phyloP scores from a whole-genome alignment of 305 asterid species.

The Fraxinus ornus region DNA sequence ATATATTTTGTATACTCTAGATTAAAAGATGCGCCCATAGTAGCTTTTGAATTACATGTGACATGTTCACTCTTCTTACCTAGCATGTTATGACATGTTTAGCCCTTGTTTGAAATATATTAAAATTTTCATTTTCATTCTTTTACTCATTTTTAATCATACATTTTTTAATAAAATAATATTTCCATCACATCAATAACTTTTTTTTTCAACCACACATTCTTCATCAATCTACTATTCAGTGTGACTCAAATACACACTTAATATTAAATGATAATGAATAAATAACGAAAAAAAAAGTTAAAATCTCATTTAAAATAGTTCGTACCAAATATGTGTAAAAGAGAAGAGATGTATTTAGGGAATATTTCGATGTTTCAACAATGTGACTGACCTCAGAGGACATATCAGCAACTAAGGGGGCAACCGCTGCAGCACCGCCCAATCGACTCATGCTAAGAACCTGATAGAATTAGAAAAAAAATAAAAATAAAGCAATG shows the following conservation, averaged over 20 bases:
- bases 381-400: constrained; percentile 53
- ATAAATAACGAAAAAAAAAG: too few relatives aligned
- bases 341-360: too few relatives aligned
- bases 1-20: background rate
- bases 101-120: too few relatives aligned
- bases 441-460: constrained; percentile 93
- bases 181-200: too few relatives aligned
- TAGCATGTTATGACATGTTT: background rate
- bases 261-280: background rate
- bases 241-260: too few relatives aligned
- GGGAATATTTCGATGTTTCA: background rate
- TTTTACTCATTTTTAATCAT: too few relatives aligned
- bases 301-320: too few relatives aligned
- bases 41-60: background rate
- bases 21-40: too few relatives aligned
- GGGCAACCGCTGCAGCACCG: constrained; percentile 79
- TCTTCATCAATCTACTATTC: too few relatives aligned
- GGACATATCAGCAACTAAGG: constrained; percentile 64
- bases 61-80: background rate
- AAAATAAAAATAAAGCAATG: background rate
- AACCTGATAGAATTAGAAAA: constrained; percentile 42
- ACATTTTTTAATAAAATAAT: too few relatives aligned
- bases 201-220: too few relatives aligned
- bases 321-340: background rate
- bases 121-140: too few relatives aligned